These are phyloP conservation scores for Berkeleyomyces rouxiae DNA, from an alignment of 2,329 filamentous ascomycete species.

Conservation along the genomic window DNA sequence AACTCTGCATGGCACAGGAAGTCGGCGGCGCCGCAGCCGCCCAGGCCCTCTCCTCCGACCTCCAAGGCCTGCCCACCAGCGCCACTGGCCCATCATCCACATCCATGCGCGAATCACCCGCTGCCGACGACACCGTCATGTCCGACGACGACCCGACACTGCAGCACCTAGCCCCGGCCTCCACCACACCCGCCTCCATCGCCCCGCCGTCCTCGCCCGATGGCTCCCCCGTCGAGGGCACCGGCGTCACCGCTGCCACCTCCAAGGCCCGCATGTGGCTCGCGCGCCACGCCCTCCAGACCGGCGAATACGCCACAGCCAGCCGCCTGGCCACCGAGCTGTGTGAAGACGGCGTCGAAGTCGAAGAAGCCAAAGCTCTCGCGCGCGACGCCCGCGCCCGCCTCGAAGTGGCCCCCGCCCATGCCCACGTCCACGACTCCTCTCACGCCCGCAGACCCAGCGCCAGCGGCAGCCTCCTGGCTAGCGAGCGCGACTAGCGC, in stretches of 20 bases:
- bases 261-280: constrained; percentile 91
- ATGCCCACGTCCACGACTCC: neutral
- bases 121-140: constrained; percentile 10
- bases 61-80: constrained; percentile 34
- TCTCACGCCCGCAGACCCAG: neutral
- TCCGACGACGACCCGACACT: constrained; percentile 18
- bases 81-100: neutral
- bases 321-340: constrained; percentile 75
- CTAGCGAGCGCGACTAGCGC: neutral
- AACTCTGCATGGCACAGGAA: constrained; percentile 84
- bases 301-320: constrained; percentile 57
- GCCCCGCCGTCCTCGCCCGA: neutral
- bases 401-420: constrained; percentile 31
- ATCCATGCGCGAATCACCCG: constrained; percentile 1
- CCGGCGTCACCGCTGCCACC: constrained; percentile 79
- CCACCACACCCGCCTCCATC: neutral
- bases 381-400: constrained; percentile 72
- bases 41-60: constrained; percentile 23
- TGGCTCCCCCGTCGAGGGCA: constrained; percentile 33
- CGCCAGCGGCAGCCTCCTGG: neutral
- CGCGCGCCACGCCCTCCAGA: constrained; percentile 61
- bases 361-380: constrained; percentile 90
- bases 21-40: constrained; percentile 43
- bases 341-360: constrained; percentile 88
- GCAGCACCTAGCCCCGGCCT: neutral